Conservation (phyloP, 208 protist genomes). For the Blastocrithidia nonstop region DNA sequence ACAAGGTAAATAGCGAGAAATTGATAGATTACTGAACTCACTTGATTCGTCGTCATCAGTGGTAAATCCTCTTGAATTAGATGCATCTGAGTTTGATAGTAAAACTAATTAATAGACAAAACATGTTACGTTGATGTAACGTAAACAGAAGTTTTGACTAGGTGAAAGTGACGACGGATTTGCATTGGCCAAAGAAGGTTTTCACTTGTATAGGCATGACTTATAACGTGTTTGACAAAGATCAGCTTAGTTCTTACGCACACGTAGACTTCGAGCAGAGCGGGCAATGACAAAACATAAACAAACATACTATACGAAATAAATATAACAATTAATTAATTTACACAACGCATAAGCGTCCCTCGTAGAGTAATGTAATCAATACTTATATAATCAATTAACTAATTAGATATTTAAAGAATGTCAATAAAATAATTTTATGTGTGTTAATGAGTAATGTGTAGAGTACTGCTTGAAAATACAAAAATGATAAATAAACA, state of each 20-base stretch:
- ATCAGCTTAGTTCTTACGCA: slow-evolving; percentile 10
- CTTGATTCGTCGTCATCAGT: slow-evolving; percentile 4
- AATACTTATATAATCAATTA: too few relatives aligned
- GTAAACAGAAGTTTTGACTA: slow-evolving; percentile 38
- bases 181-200: slow-evolving; percentile 21
- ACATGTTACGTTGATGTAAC: neutral
- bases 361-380: too few relatives aligned
- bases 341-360: neutral
- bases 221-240: slow-evolving; percentile 32
- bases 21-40: slow-evolving; percentile 6
- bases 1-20: neutral
- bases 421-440: too few relatives aligned
- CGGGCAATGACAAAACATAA: slow-evolving; percentile 3
- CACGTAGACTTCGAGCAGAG: slow-evolving; percentile 29
- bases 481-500: too few relatives aligned
- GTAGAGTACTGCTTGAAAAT: too few relatives aligned
- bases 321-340: slow-evolving; percentile 4
- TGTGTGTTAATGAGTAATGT: too few relatives aligned
- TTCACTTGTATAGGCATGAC: slow-evolving; percentile 11
- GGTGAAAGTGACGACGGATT: slow-evolving; percentile 49
- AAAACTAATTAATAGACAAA: neutral
- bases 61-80: neutral
- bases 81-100: neutral
- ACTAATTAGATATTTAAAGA: too few relatives aligned
- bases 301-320: neutral